Evolutionary conservation across 306 rosid species (phyloP), one percentile per base, ranked within the genome.

Genomic region (Mucuna pruriens): DNA sequence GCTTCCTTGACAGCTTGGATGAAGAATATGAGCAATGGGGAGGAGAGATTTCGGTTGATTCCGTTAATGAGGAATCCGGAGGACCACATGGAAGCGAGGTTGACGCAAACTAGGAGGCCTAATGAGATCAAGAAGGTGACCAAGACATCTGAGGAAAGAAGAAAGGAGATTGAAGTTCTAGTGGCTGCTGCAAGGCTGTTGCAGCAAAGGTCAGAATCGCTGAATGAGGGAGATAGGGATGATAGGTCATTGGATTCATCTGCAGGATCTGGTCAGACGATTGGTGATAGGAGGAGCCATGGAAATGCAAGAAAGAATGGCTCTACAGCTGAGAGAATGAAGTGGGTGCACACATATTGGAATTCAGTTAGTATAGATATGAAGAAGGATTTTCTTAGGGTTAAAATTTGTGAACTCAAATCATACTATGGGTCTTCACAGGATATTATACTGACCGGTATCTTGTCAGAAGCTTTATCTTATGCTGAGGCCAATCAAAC

Each of bases 171-270:
- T 63, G 99, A 94, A 87, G 99, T 96, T 15, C 87, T 95, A 40
- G 97, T 96, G 9, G 99, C 99, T 12, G 99, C 99, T 17, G 99
- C 99, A 17, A 92, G 99, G 89, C 74, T 96, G 51, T 45, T 96
- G 92, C 99, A 93, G 89, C 97, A 95, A 45, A 89, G 93, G 90
- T 86, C 93, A n/a, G 96, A 88, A 31, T 65, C 85, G 73, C 89
- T 84, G 4, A 90, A 72, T 45, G 98, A 88, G 65, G 90, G 86
- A 45, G 89, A 87, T n/a, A 88, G 76, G 86, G 87, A 79, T 65
- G 96, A 91, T 13, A 90, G 83, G 71, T 84, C 71, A 44, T 20
- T 84, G 83, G 98, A 93, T 85, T 85, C 89, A 3, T 61, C 90
- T 19, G 83, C 82, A 4, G 96, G 83, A 36, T 80, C 91, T 70